Evolutionary conservation across 2,329 filamentous ascomycete species (phyloP).

Genomic region (Aspergillus japonicus): DNA sequence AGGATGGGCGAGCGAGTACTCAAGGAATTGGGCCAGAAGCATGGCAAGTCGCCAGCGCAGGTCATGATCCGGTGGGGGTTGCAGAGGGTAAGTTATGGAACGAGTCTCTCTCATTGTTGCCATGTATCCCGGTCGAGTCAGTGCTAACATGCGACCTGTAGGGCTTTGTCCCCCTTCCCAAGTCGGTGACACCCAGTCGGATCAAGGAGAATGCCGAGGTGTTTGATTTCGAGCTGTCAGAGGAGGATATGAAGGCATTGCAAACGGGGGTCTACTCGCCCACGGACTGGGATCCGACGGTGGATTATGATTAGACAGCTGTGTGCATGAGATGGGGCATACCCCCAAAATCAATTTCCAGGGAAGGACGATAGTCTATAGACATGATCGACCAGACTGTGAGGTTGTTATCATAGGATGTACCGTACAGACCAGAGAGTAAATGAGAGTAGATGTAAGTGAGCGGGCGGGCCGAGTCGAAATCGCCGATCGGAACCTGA

Average conservation of each 20-base stretch:
- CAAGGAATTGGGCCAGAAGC: slow-evolving; percentile 62
- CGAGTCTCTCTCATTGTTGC: slow-evolving; percentile 24
- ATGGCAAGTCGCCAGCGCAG: slow-evolving; percentile 69
- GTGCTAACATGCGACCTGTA: slow-evolving; percentile 26
- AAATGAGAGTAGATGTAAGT: too few species aligned
- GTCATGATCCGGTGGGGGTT: slow-evolving; percentile 75
- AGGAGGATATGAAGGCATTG: slow-evolving; percentile 57
- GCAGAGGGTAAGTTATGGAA: slow-evolving; percentile 60
- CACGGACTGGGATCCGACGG: slow-evolving; percentile 58
- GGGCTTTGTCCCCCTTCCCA: slow-evolving; percentile 64
- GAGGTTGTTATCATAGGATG: background rate
- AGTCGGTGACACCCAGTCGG: slow-evolving; percentile 58
- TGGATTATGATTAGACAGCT: slow-evolving; percentile 31
- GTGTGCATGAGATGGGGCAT: background rate
- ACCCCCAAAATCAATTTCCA: too few species aligned
- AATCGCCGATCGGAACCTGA: background rate
- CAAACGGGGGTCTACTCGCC: slow-evolving; percentile 58
- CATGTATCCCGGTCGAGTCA: background rate
- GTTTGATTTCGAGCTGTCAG: slow-evolving; percentile 60
- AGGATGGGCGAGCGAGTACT: slow-evolving; percentile 68
- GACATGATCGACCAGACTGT: background rate
- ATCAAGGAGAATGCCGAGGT: slow-evolving; percentile 61
- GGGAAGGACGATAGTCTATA: background rate
- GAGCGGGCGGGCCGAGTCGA: background rate
- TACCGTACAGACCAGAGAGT: background rate